Conservation (phyloP, 495 filamentous ascomycete species). For the Aspergillus sclerotioniger region DNA sequence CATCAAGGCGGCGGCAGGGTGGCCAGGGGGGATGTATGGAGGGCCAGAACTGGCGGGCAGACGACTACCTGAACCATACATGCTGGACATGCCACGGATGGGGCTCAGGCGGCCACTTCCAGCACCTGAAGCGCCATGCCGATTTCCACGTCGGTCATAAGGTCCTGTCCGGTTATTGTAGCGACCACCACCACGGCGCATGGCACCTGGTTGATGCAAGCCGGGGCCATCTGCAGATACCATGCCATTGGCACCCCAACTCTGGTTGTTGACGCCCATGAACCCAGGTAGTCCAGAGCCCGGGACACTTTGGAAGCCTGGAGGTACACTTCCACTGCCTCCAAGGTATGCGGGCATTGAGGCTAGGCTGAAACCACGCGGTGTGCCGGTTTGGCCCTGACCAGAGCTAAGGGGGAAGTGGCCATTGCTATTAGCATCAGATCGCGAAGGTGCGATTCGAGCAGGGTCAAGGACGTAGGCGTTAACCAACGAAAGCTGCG, state of each 20-base stretch:
- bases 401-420: constrained; percentile 81
- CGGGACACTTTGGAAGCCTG: constrained; percentile 30
- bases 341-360: constrained; percentile 56
- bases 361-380: constrained; percentile 86
- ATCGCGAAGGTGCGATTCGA: constrained; percentile 85
- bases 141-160: constrained; percentile 56
- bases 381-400: constrained; percentile 75
- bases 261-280: constrained; percentile 54
- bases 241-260: constrained; percentile 47
- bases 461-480: constrained; percentile 90
- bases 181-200: constrained; percentile 56
- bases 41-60: constrained; percentile 37
- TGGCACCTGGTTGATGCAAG: constrained; percentile 55
- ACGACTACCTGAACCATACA: constrained; percentile 36
- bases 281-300: constrained; percentile 45
- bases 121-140: constrained; percentile 22
- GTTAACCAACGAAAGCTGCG: constrained; percentile 81
- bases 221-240: constrained; percentile 36
- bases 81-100: constrained; percentile 36
- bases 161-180: constrained; percentile 53
- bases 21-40: constrained; percentile 39
- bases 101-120: constrained; percentile 42
- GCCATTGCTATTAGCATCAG: constrained; percentile 95
- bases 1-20: constrained; percentile 40
- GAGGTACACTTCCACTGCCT: constrained; percentile 28